These are phyloP conservation scores for Candida neerlandica DNA, from an alignment of 1,139 yeast species.

Conservation along the genomic window DNA sequence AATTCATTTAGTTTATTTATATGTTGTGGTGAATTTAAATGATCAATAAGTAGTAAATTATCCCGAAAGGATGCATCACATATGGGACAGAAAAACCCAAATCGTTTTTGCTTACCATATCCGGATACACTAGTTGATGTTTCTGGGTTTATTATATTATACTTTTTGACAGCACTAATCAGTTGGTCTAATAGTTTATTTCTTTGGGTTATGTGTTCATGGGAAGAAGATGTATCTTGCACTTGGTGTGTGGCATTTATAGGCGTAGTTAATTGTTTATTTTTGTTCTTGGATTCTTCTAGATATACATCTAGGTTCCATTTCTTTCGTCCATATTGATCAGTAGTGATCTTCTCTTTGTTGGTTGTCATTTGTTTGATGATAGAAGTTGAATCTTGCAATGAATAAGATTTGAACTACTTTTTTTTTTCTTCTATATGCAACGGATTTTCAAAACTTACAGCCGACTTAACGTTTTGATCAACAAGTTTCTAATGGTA, in stretches of 20 bases:
- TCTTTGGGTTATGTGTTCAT: constrained; percentile 32
- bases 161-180: constrained; percentile 37
- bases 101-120: constrained; percentile 51
- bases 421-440: constrained; percentile 1
- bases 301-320: constrained; percentile 75
- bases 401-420: not conserved
- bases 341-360: constrained; percentile 25
- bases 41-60: constrained; percentile 78
- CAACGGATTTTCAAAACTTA: not conserved
- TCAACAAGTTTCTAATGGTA: not conserved
- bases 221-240: constrained; percentile 23
- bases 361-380: not conserved
- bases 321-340: constrained; percentile 63
- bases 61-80: constrained; percentile 84
- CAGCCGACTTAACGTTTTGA: not conserved
- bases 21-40: constrained; percentile 74
- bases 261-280: constrained; percentile 13
- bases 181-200: constrained; percentile 32
- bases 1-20: constrained; percentile 26
- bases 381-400: not conserved
- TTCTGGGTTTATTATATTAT: constrained; percentile 36
- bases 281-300: constrained; percentile 40
- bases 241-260: constrained; percentile 7
- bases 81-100: constrained; percentile 81
- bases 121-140: constrained; percentile 15